phyloP scores from a whole-genome alignment of 1,139 yeast species.

The Kluyveromyces sp. region DNA sequence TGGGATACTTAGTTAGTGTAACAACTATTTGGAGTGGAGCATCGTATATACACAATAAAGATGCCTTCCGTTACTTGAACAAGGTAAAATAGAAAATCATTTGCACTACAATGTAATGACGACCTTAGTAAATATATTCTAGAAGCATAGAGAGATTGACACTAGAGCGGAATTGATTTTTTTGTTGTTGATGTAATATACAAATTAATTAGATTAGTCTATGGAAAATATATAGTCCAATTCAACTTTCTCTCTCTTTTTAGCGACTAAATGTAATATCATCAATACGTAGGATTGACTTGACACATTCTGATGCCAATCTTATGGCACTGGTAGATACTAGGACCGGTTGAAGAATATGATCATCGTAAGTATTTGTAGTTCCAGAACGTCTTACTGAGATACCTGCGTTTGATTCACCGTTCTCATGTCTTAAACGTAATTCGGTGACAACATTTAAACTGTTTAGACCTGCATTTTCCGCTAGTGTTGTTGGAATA shows the following conservation, averaged over 20 bases:
- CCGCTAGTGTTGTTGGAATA: conserved; percentile 94
- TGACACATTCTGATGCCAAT: conserved; percentile 92
- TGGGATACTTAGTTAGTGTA: conserved; percentile 58
- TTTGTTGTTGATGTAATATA: neutral
- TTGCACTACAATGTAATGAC: neutral
- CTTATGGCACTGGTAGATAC: conserved; percentile 92
- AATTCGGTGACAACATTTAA: conserved; percentile 92
- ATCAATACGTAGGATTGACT: conserved; percentile 90
- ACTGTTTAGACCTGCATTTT: conserved; percentile 94
- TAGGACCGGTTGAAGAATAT: conserved; percentile 91
- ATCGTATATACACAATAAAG: conserved; percentile 61
- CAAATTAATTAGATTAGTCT: neutral
- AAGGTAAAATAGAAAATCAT: conserved; percentile 7
- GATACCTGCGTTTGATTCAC: conserved; percentile 91
- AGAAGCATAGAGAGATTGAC: no score
- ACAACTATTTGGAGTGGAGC: conserved; percentile 78
- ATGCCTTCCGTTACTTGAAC: conserved; percentile 50
- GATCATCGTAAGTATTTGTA: conserved; percentile 85
- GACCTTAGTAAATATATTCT: neutral
- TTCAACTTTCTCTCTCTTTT: neutral
- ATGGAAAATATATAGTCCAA: neutral
- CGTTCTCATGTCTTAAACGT: conserved; percentile 84
- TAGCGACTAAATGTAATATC: conserved; percentile 82
- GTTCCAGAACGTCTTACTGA: conserved; percentile 93
- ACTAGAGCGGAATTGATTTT: neutral